Percentiles rank a stretch among this genome's conserved stretches.
phyloP scores from a whole-genome alignment of 2,329 filamentous ascomycete genomes.

The Colletotrichum theobromicola region DNA sequence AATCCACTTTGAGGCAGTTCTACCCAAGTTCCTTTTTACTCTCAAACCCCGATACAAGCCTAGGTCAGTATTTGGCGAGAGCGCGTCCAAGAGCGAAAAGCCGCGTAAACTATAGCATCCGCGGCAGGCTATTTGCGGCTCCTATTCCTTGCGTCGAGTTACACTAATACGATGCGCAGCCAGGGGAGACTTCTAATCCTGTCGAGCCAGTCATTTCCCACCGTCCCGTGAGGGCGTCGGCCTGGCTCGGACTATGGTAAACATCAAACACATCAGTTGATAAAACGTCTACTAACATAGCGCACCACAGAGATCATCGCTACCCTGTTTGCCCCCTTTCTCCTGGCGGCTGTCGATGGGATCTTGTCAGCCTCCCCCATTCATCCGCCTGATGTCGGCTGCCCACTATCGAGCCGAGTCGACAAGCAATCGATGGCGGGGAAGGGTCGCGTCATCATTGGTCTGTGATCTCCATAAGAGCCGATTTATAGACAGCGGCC shows the following conservation, averaged over 20 bases:
- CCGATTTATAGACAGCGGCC: slow-evolving; percentile 39
- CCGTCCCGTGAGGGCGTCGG: neutral
- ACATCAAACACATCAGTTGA: slow-evolving; percentile 27
- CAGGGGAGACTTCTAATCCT: neutral
- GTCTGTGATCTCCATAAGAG: slow-evolving; percentile 39
- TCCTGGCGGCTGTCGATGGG: slow-evolving; percentile 8
- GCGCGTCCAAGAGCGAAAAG: neutral
- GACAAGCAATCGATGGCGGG: slow-evolving; percentile 20
- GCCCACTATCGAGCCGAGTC: slow-evolving; percentile 12
- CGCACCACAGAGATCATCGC: slow-evolving; percentile 12
- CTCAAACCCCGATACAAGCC: neutral
- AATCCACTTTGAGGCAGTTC: neutral
- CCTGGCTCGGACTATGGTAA: slow-evolving; percentile 7
- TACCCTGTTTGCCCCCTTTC: slow-evolving; percentile 5
- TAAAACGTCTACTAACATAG: slow-evolving; percentile 17
- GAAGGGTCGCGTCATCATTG: slow-evolving; percentile 35
- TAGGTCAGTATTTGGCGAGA: neutral
- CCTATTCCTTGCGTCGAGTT: neutral
- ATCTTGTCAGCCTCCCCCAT: slow-evolving; percentile 20
- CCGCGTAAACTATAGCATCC: neutral
- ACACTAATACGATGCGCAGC: neutral
- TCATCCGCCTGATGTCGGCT: neutral
- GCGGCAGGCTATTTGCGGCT: neutral
- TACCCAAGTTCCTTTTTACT: neutral
- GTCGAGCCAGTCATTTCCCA: slow-evolving; percentile 1